Evolutionary conservation across 2,329 filamentous ascomycete species (phyloP).

Genomic region (Helotiales sp.): DNA sequence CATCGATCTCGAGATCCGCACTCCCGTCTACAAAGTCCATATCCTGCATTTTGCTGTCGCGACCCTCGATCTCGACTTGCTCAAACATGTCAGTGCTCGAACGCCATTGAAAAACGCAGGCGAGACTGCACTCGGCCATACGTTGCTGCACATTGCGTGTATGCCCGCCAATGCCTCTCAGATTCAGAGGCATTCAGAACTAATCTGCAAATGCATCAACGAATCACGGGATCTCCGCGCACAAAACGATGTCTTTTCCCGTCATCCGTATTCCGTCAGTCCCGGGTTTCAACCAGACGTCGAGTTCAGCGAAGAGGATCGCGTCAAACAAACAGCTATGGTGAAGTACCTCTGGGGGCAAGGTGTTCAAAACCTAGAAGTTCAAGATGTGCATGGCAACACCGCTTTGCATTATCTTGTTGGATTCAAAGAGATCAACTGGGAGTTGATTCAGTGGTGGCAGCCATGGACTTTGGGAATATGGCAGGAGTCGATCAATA

Average conservation of each 20-base stretch:
- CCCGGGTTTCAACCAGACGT: not conserved
- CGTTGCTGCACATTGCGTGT: conserved; percentile 33
- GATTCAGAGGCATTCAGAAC: conserved; percentile 22
- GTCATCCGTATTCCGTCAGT: not conserved
- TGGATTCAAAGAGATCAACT: conserved; percentile 23
- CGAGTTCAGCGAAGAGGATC: not conserved
- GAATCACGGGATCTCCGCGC: conserved; percentile 31
- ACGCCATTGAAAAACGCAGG: conserved; percentile 26
- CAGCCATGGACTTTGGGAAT: conserved; percentile 1
- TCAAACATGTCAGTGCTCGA: conserved; percentile 21
- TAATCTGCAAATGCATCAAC: conserved; percentile 28
- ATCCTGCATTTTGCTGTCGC: conserved; percentile 34
- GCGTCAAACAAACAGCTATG: conserved; percentile 13
- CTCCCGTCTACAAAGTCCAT: conserved; percentile 30
- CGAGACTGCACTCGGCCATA: conserved; percentile 31
- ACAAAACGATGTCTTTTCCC: conserved; percentile 17
- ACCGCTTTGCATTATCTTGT: conserved; percentile 33
- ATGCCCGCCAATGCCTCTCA: conserved; percentile 24
- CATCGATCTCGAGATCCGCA: conserved; percentile 29
- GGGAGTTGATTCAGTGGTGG: conserved; percentile 23
- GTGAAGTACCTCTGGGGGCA: conserved; percentile 26
- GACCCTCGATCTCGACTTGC: conserved; percentile 26
- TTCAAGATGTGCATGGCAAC: conserved; percentile 31
- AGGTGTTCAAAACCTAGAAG: conserved; percentile 14
- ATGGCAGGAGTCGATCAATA: conserved; percentile 18